These are phyloP conservation scores for Taphrina pruni DNA, from an alignment of 1,139 yeast genomes.

Conservation along the genomic window DNA sequence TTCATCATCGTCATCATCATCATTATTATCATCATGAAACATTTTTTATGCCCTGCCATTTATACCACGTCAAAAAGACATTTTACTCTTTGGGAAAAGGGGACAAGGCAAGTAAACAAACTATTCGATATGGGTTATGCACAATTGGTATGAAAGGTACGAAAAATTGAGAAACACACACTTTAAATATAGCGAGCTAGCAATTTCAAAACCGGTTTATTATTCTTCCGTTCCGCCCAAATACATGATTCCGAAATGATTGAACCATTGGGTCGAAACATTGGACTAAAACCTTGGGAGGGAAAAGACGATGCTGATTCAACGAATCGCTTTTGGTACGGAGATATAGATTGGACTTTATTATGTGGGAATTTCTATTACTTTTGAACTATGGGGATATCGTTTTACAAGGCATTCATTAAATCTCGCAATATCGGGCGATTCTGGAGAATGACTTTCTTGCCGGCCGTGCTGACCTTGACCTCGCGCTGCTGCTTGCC, in stretches of 20 bases:
- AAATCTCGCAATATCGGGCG: constrained; percentile 35
- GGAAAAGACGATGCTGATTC: too few species aligned
- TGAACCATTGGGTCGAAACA: too few species aligned
- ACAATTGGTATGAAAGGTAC: constrained; percentile 10
- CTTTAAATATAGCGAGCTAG: constrained; percentile 12
- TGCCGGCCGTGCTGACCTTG: constrained; percentile 28
- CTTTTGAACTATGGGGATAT: too few species aligned
- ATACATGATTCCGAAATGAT: too few species aligned
- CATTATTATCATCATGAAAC: background rate
- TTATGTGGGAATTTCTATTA: too few species aligned
- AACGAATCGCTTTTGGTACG: too few species aligned
- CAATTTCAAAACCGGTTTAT: background rate
- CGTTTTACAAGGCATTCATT: constrained; percentile 19
- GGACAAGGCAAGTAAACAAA: too few species aligned
- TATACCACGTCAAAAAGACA: background rate
- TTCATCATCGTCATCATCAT: too few species aligned
- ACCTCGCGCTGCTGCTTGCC: background rate
- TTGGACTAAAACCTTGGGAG: too few species aligned
- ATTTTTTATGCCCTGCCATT: background rate
- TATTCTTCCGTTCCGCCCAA: background rate
- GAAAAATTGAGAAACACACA: background rate
- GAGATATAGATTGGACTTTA: too few species aligned
- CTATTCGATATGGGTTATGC: background rate
- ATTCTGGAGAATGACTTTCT: constrained; percentile 13
- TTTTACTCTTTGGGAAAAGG: background rate